phyloP scores from a whole-genome alignment of 139 green algal species.

The Micractinium conductrix region DNA sequence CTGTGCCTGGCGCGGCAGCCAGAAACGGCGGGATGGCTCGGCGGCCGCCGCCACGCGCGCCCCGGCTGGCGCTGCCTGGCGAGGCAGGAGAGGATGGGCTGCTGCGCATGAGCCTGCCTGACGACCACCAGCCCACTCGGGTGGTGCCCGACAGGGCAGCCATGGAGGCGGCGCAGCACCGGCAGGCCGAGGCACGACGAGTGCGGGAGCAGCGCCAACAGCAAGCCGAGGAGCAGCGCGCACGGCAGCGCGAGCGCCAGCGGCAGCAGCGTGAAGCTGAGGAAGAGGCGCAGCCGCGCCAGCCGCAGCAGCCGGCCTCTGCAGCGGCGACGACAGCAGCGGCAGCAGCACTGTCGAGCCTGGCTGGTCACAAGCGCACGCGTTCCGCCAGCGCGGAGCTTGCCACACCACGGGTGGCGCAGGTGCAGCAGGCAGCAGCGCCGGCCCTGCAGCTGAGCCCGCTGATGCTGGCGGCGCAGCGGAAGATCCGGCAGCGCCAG shows the following conservation, averaged over 20 bases:
- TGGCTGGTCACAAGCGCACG: background rate
- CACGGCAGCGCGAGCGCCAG: background rate
- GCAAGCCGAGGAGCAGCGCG: background rate
- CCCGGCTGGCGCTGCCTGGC: background rate
- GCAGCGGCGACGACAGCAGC: background rate
- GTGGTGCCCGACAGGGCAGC: background rate
- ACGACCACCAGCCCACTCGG: background rate
- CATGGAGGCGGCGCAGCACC: constrained; percentile 13
- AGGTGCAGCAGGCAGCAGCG: background rate
- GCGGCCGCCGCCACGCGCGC: background rate
- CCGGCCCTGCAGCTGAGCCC: background rate
- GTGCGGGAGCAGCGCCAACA: constrained; percentile 1
- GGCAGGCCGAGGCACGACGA: background rate
- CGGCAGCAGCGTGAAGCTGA: background rate
- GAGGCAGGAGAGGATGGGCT: constrained; percentile 5
- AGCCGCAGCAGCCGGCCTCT: background rate
- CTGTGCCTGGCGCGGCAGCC: background rate
- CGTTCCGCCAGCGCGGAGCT: background rate
- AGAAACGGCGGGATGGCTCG: background rate
- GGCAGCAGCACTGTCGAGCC: background rate
- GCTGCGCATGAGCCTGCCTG: background rate
- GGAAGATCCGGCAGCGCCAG: constrained; percentile 10
- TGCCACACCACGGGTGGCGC: background rate
- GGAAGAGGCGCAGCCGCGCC: background rate
- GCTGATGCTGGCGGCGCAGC: constrained; percentile 2